Evolutionary conservation across 2,329 filamentous ascomycete species (phyloP).

Genomic region (Sporothrix protearum): DNA sequence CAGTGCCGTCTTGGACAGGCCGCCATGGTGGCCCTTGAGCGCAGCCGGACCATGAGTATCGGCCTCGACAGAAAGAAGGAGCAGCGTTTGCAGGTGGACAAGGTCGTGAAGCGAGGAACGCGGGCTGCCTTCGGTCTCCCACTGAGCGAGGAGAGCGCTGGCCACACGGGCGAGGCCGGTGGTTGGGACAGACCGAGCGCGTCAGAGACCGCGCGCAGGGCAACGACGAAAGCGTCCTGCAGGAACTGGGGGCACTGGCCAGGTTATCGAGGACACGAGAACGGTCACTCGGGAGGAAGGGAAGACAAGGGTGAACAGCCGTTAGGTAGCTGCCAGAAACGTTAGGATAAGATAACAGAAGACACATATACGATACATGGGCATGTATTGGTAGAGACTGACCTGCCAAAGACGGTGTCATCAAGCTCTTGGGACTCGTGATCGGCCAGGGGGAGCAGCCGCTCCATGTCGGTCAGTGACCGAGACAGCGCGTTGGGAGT

Average conservation of each 20-base stretch:
- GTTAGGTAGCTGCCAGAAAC: slow-evolving; percentile 53
- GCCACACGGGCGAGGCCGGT: slow-evolving; percentile 39
- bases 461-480: slow-evolving; percentile 31
- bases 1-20: slow-evolving; percentile 52
- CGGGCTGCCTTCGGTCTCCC: slow-evolving; percentile 45
- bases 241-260: slow-evolving; percentile 54
- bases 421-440: slow-evolving; percentile 40
- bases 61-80: slow-evolving; percentile 63
- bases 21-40: slow-evolving; percentile 41
- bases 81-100: slow-evolving; percentile 62
- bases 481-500: slow-evolving; percentile 19
- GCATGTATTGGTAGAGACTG: slow-evolving; percentile 31
- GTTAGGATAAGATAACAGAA: not conserved
- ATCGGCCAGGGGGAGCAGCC: slow-evolving; percentile 33
- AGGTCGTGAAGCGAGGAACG: slow-evolving; percentile 45
- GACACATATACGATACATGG: not conserved
- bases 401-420: slow-evolving; percentile 47
- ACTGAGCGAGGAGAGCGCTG: slow-evolving; percentile 49
- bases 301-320: slow-evolving; percentile 63
- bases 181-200: slow-evolving; percentile 41
- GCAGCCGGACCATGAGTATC: slow-evolving; percentile 52
- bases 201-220: slow-evolving; percentile 57
- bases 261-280: slow-evolving; percentile 55
- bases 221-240: slow-evolving; percentile 61
- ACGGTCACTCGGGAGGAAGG: slow-evolving; percentile 59